Percentiles rank a stretch among this genome's conserved stretches.
Conservation (phyloP, 805 yeast genomes). For the Lipomyces spencermartinsiae region DNA sequence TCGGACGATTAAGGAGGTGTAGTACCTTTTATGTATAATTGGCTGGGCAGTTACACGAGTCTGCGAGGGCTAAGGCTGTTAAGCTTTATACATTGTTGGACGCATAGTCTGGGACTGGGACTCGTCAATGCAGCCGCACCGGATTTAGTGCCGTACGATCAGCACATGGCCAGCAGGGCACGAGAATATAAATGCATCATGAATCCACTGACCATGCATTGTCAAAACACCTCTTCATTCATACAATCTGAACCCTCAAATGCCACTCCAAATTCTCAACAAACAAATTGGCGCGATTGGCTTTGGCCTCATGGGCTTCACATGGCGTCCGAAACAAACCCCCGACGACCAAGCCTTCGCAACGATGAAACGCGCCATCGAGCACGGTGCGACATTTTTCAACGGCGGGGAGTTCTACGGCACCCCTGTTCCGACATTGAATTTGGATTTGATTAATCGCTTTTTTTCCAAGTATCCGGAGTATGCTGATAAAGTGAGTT, state of each 20-base stretch:
- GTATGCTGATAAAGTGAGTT: conserved; percentile 56
- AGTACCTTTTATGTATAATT: no score
- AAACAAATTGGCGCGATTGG: conserved; percentile 52
- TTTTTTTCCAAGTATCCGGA: conserved; percentile 57
- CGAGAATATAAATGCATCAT: no score
- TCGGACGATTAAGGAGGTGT: no score
- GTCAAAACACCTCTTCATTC: background rate
- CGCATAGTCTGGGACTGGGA: no score
- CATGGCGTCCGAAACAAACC: conserved; percentile 59
- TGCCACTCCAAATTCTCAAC: conserved; percentile 19
- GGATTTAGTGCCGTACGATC: no score
- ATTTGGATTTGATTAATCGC: conserved; percentile 59
- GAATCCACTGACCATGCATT: no score
- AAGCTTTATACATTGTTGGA: no score
- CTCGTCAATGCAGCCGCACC: no score
- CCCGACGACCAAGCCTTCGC: conserved; percentile 58
- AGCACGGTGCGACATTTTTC: conserved; percentile 56
- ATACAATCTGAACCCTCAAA: background rate
- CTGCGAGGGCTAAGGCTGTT: no score
- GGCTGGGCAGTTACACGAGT: no score
- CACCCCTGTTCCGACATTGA: conserved; percentile 49
- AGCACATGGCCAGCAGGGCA: no score
- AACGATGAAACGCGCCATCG: conserved; percentile 57
- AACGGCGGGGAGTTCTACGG: conserved; percentile 74
- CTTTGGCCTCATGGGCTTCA: conserved; percentile 81